Evolutionary conservation across 768 basidiomycete species (phyloP).

Genomic region (Suillus cothurnatus): DNA sequence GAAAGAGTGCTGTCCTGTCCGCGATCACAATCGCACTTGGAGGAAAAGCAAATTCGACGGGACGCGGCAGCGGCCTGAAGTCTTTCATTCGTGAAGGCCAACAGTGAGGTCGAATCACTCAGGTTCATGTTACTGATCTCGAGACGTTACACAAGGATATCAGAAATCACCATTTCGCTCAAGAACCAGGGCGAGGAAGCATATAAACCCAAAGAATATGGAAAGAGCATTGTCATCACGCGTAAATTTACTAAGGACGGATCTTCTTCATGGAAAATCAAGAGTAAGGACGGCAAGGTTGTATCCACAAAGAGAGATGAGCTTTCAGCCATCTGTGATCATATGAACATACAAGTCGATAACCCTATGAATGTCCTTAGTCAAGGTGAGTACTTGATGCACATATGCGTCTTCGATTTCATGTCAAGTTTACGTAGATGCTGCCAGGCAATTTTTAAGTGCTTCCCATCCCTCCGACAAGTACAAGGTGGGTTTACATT

Average conservation of each 20-base stretch:
- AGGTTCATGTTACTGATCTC: slow-evolving; percentile 5
- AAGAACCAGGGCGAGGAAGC: slow-evolving; percentile 94
- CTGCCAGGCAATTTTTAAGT: slow-evolving; percentile 73
- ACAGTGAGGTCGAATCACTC: slow-evolving; percentile 48
- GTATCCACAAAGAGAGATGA: slow-evolving; percentile 83
- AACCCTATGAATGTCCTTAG: slow-evolving; percentile 95
- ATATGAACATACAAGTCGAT: slow-evolving; percentile 97
- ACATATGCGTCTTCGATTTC: neutral
- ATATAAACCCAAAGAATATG: slow-evolving; percentile 82
- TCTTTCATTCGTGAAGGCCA: slow-evolving; percentile 86
- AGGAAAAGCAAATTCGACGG: slow-evolving; percentile 90
- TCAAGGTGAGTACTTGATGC: slow-evolving; percentile 52
- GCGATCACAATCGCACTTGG: slow-evolving; percentile 93
- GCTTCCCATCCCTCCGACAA: slow-evolving; percentile 81
- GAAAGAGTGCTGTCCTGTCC: slow-evolving; percentile 92
- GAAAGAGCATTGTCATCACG: slow-evolving; percentile 81
- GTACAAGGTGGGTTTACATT: slow-evolving; percentile 65
- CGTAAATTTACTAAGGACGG: slow-evolving; percentile 82
- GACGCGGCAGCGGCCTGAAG: slow-evolving; percentile 83
- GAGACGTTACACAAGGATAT: slow-evolving; percentile 41
- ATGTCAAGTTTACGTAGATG: slow-evolving; percentile 25
- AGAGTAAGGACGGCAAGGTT: slow-evolving; percentile 60
- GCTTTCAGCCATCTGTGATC: slow-evolving; percentile 84
- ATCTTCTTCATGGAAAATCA: slow-evolving; percentile 80
- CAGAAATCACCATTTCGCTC: slow-evolving; percentile 79